Percentiles rank a stretch among this genome's conserved stretches.
phyloP scores from a whole-genome alignment of 2,329 filamentous ascomycete species.

The Nectriaceae sp. region DNA sequence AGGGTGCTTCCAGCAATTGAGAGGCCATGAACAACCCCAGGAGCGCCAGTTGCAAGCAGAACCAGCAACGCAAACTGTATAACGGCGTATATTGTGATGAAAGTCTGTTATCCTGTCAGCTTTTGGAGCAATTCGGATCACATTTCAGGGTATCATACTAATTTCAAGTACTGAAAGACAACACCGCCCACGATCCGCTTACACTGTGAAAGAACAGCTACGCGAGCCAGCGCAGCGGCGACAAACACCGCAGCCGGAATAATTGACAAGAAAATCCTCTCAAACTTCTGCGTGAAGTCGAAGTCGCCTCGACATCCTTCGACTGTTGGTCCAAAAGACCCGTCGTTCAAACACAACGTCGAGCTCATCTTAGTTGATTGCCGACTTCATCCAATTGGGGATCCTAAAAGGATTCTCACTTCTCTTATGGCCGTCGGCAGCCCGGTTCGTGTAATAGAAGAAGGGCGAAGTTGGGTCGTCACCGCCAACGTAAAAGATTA shows the following conservation, averaged over 20 bases:
- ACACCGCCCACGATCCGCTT: conserved; percentile 37
- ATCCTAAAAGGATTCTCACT: not conserved
- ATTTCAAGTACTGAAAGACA: conserved; percentile 34
- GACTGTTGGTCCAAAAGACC: conserved; percentile 46
- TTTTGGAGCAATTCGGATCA: not conserved
- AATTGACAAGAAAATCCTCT: conserved; percentile 47
- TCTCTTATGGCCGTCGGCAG: no score
- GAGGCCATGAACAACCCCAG: conserved; percentile 18
- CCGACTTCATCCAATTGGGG: not conserved
- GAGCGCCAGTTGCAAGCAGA: conserved; percentile 25
- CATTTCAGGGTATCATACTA: conserved; percentile 20
- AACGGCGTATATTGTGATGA: conserved; percentile 26
- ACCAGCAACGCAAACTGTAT: conserved; percentile 36
- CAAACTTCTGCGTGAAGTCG: conserved; percentile 53
- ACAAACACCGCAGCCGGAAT: conserved; percentile 44
- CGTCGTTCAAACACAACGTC: conserved; percentile 37
- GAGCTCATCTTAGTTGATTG: conserved; percentile 17
- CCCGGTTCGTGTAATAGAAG: no score
- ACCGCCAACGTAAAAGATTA: no score
- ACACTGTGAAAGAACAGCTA: conserved; percentile 33
- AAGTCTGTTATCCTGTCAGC: conserved; percentile 17
- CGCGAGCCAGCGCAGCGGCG: conserved; percentile 34
- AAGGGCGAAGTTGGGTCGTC: not conserved
- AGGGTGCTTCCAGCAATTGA: conserved; percentile 30
- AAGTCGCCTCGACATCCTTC: conserved; percentile 49